A percentile compares a stretch with the other conserved stretches of the same genome.
Evolutionary conservation across 139 green algal genomes (phyloP).

Genomic region (Nannochloris sp.): DNA sequence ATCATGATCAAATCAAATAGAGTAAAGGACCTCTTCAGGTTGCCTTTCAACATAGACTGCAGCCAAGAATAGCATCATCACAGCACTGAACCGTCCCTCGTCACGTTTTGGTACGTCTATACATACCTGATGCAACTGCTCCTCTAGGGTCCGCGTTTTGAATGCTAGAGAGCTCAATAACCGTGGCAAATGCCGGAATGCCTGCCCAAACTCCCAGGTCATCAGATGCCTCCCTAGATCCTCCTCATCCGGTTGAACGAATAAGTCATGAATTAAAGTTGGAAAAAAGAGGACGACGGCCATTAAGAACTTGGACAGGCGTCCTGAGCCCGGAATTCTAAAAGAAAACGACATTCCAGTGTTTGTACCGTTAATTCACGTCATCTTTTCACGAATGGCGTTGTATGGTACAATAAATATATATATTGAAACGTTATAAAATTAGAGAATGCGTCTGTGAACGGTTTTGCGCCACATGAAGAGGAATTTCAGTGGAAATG

Average conservation of each 20-base stretch:
- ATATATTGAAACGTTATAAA: no score
- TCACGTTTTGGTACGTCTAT: neutral
- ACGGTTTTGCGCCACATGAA: no score
- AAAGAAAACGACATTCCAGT: neutral
- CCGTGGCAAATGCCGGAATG: conserved; percentile 7
- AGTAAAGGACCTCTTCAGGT: conserved; percentile 12
- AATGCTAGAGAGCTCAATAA: conserved; percentile 21
- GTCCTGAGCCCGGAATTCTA: neutral
- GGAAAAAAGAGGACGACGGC: neutral
- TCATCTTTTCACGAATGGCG: no score
- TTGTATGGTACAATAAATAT: no score
- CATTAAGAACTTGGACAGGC: neutral
- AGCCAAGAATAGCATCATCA: neutral
- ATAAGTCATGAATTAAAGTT: neutral
- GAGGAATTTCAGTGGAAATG: no score
- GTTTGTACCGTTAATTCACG: no score
- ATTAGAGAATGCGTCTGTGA: no score
- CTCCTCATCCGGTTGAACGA: neutral
- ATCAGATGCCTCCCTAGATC: neutral
- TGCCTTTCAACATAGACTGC: conserved; percentile 25
- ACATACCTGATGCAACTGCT: conserved; percentile 27
- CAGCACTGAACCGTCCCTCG: neutral
- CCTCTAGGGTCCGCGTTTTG: conserved; percentile 22
- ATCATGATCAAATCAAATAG: conserved; percentile 23
- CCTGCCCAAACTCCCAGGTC: conserved; percentile 5